Conservation (phyloP, 1,284 basidiomycete species). For the Marasmius tenuissimus region DNA sequence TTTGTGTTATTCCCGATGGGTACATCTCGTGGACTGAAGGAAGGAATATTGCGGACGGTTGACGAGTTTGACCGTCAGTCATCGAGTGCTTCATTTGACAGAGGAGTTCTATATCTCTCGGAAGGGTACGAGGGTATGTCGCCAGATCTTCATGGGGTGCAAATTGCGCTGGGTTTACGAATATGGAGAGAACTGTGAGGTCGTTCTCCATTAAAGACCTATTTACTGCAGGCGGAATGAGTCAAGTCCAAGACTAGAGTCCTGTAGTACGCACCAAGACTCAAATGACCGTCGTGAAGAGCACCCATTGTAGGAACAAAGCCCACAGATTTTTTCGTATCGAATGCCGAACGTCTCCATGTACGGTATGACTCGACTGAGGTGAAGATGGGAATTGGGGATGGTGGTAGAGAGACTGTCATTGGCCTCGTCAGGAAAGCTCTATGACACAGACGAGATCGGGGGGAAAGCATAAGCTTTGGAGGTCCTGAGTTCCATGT, state of each 20-base stretch:
- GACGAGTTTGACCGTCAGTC: conserved; percentile 28
- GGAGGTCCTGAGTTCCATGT: not conserved
- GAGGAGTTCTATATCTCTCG: conserved; percentile 62
- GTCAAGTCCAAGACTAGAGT: not conserved
- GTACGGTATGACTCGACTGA: conserved; percentile 68
- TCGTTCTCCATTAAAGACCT: conserved; percentile 80
- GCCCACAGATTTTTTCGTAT: conserved; percentile 72
- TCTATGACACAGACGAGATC: not conserved
- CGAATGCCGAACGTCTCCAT: conserved; percentile 75
- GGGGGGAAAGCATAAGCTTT: not conserved
- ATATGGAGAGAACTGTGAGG: conserved; percentile 91
- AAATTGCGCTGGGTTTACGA: conserved; percentile 98
- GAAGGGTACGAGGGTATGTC: conserved; percentile 86
- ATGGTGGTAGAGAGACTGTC: conserved; percentile 36
- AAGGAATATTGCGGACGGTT: conserved; percentile 74
- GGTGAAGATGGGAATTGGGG: conserved; percentile 76
- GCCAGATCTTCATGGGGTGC: conserved; percentile 93
- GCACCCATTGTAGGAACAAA: conserved; percentile 98
- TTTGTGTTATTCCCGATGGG: conserved; percentile 82
- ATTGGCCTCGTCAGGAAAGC: conserved; percentile 3
- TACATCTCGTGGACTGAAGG: conserved; percentile 85
- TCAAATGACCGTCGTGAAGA: conserved; percentile 89
- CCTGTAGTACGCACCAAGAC: conserved; percentile 63
- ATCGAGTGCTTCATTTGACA: conserved; percentile 30
- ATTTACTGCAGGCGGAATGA: conserved; percentile 42